Evolutionary conservation across 805 yeast species (phyloP).

Genomic region (Ogataea ramenticola): DNA sequence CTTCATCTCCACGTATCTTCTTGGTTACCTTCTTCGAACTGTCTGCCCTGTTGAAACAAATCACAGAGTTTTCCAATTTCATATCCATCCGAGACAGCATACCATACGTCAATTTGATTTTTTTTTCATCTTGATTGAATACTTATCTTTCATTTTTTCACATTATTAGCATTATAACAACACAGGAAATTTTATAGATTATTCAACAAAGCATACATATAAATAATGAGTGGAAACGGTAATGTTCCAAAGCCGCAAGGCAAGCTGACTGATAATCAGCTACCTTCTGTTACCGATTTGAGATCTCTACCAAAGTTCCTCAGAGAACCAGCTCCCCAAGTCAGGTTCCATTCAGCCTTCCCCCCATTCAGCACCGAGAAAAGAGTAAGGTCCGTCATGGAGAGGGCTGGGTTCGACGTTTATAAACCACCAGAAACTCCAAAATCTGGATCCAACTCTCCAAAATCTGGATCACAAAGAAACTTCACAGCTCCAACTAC

Average conservation of each 20-base stretch:
- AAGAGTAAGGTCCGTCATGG: conserved; percentile 63
- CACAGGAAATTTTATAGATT: too few species aligned
- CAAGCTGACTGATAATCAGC: conserved; percentile 8
- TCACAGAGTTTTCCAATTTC: too few species aligned
- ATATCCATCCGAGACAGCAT: too few species aligned
- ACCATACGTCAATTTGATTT: too few species aligned
- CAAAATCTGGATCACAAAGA: conserved; percentile 6
- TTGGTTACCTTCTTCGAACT: too few species aligned
- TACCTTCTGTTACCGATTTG: conserved; percentile 13
- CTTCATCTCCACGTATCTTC: too few species aligned
- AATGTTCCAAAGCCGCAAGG: not conserved
- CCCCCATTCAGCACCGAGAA: conserved; percentile 64
- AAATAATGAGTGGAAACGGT: not conserved
- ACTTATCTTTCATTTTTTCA: too few species aligned
- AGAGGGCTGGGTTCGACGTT: conserved; percentile 76
- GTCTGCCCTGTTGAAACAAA: too few species aligned
- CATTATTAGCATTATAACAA: too few species aligned
- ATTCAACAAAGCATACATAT: too few species aligned
- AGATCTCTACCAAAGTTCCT: conserved; percentile 25
- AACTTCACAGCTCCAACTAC: conserved; percentile 17
- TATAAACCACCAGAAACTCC: conserved; percentile 23
- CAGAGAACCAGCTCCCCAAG: conserved; percentile 23
- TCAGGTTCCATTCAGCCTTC: conserved; percentile 46
- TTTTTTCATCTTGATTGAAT: too few species aligned
- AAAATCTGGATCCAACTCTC: conserved; percentile 4